These are phyloP conservation scores for Vigna angularis DNA, from an alignment of 306 rosid genomes.

Conservation along the genomic window DNA sequence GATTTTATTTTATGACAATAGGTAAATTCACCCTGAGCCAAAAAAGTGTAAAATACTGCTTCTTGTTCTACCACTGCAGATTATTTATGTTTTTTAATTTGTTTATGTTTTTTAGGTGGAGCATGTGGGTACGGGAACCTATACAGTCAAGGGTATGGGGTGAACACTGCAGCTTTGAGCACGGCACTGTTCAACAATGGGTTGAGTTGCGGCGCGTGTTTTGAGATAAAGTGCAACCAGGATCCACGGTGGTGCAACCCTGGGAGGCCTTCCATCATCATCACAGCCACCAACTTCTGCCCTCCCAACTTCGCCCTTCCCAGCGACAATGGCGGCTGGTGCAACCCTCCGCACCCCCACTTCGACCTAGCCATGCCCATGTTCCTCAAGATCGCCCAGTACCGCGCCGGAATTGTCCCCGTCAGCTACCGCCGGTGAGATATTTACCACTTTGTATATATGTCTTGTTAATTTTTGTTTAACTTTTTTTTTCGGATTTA, in stretches of 20 bases:
- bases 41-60: too few species aligned
- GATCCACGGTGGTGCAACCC: constrained; percentile 80
- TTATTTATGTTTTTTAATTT: too few species aligned
- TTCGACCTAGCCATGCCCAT: constrained; percentile 94
- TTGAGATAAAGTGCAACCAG: constrained; percentile 60
- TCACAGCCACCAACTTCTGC: constrained; percentile 85
- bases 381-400: constrained; percentile 85
- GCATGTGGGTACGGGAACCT: constrained; percentile 90
- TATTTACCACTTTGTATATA: too few species aligned
- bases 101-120: constrained; percentile 55
- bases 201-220: constrained; percentile 52
- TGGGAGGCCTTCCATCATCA: constrained; percentile 68
- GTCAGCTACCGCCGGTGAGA: constrained; percentile 79
- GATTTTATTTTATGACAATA: too few species aligned
- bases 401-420: constrained; percentile 93
- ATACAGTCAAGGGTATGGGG: constrained; percentile 90
- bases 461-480: too few species aligned
- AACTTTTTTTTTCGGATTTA: too few species aligned
- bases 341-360: constrained; percentile 85
- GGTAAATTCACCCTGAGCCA: too few species aligned
- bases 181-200: constrained; percentile 59
- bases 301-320: constrained; percentile 80
- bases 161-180: constrained; percentile 75
- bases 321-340: constrained; percentile 91
- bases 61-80: too few species aligned